A percentile compares a stretch with the other conserved stretches of the same genome.
These are phyloP conservation scores for Metschnikowia henanensis DNA, from an alignment of 805 yeast genomes.

Conservation along the genomic window DNA sequence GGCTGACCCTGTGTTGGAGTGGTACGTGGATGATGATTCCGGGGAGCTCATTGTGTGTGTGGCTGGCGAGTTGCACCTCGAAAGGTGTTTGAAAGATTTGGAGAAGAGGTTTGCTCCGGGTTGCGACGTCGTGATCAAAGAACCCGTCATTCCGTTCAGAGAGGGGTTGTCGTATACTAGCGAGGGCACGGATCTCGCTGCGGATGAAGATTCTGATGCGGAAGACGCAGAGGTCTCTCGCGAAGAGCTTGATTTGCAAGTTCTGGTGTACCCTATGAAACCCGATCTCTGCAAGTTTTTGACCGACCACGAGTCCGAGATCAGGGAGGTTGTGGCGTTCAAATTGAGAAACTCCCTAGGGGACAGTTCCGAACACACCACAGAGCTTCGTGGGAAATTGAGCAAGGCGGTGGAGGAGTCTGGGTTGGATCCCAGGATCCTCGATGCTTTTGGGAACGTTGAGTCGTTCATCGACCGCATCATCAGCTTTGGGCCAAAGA, in stretches of 20 bases:
- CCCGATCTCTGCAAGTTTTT: constrained; percentile 49
- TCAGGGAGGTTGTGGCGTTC: constrained; percentile 33
- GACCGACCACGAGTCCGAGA: constrained; percentile 43
- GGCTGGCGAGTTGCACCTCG: constrained; percentile 96
- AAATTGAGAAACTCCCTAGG: constrained; percentile 18
- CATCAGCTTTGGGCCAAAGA: constrained; percentile 73
- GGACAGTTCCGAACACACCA: constrained; percentile 15
- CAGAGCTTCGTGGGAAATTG: constrained; percentile 16
- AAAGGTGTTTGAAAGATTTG: constrained; percentile 89
- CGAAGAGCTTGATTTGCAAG: constrained; percentile 40
- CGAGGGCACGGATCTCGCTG: constrained; percentile 16
- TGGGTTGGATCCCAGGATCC: constrained; percentile 18
- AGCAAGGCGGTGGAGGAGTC: constrained; percentile 10
- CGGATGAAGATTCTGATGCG: constrained; percentile 10
- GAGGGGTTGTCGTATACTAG: constrained; percentile 71
- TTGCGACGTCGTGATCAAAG: constrained; percentile 79
- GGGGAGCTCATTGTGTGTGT: constrained; percentile 95
- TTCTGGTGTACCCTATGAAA: constrained; percentile 65
- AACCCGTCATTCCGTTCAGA: constrained; percentile 92
- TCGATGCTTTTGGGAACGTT: constrained; percentile 18
- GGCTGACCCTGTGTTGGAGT: constrained; percentile 94
- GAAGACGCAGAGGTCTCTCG: constrained; percentile 17
- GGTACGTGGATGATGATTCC: constrained; percentile 72
- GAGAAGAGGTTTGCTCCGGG: constrained; percentile 86
- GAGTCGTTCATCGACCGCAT: constrained; percentile 36